A percentile compares a stretch with the other conserved stretches of the same genome.
phyloP scores from a whole-genome alignment of 805 yeast species.

The Isabelozyma heimii region DNA sequence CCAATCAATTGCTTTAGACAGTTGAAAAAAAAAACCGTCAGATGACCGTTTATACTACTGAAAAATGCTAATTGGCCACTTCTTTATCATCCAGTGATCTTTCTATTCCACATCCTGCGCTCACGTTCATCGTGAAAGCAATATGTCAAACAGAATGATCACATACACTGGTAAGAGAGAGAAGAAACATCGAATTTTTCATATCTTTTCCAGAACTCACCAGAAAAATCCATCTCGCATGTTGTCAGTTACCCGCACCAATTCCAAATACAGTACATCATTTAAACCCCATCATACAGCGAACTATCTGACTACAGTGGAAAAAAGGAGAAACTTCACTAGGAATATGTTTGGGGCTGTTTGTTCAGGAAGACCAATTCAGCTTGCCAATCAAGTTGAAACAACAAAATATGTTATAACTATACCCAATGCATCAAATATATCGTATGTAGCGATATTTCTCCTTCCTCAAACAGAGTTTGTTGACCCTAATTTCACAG shows the following conservation, averaged over 20 bases:
- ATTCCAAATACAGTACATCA: neutral
- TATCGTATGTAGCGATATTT: conserved; percentile 81
- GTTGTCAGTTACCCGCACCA: neutral
- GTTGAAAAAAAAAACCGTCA: neutral
- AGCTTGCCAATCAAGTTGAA: conserved; percentile 64
- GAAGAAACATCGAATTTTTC: neutral
- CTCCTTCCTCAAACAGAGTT: conserved; percentile 75
- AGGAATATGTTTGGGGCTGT: conserved; percentile 66
- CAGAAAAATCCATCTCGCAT: neutral
- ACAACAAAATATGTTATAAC: conserved; percentile 62
- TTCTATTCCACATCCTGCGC: conserved; percentile 2
- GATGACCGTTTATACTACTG: neutral
- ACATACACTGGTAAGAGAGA: neutral
- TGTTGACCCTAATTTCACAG: conserved; percentile 66
- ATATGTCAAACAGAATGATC: neutral
- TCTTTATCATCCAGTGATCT: neutral
- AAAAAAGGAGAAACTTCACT: neutral
- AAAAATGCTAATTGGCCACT: neutral
- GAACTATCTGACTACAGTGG: neutral
- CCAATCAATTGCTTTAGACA: conserved; percentile 1
- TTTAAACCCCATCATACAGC: neutral
- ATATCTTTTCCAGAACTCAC: neutral
- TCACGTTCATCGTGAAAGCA: conserved; percentile 7
- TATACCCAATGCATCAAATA: conserved; percentile 59
- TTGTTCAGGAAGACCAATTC: conserved; percentile 67